Conservation (phyloP, 2,329 filamentous ascomycete genomes). For the Pyricularia pennisetigena region DNA sequence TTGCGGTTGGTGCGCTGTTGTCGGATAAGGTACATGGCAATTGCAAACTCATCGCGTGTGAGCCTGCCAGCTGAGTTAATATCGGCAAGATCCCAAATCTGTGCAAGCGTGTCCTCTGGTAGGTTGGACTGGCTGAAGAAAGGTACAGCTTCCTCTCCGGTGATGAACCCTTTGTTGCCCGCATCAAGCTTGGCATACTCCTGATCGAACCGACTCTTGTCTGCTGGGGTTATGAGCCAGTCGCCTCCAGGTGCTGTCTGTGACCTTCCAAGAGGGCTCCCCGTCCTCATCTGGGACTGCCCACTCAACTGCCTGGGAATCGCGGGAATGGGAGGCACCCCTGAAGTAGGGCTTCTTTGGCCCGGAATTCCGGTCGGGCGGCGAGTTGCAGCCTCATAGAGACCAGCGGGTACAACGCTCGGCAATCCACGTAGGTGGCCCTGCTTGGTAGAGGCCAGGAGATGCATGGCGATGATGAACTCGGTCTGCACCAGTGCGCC, state of each 20-base stretch:
- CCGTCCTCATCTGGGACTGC: conserved; percentile 48
- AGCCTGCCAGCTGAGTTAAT: conserved; percentile 83
- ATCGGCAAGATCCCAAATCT: conserved; percentile 96
- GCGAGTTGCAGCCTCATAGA: conserved; percentile 84
- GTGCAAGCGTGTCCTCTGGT: conserved; percentile 78
- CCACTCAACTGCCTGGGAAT: conserved; percentile 81
- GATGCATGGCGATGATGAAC: conserved; percentile 97
- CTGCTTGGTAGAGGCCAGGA: conserved; percentile 84
- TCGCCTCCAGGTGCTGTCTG: conserved; percentile 43
- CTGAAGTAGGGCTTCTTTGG: conserved; percentile 40
- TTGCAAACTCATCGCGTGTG: conserved; percentile 83
- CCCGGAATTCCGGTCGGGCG: conserved; percentile 36
- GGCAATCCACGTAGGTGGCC: conserved; percentile 73
- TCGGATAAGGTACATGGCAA: conserved; percentile 94
- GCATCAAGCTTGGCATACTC: conserved; percentile 82
- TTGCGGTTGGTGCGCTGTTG: conserved; percentile 72
- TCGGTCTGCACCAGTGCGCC: conserved; percentile 80
- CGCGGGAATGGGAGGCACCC: conserved; percentile 47
- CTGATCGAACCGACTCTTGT: conserved; percentile 81
- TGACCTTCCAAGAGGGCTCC: conserved; percentile 44
- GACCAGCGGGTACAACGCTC: conserved; percentile 65
- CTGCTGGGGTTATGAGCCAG: conserved; percentile 74
- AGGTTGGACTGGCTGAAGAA: conserved; percentile 92
- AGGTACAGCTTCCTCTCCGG: conserved; percentile 84
- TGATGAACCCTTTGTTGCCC: conserved; percentile 70